Evolutionary conservation across 352 stramenopile genomes (phyloP).

Genomic region (Thraustochytrium sp.): DNA sequence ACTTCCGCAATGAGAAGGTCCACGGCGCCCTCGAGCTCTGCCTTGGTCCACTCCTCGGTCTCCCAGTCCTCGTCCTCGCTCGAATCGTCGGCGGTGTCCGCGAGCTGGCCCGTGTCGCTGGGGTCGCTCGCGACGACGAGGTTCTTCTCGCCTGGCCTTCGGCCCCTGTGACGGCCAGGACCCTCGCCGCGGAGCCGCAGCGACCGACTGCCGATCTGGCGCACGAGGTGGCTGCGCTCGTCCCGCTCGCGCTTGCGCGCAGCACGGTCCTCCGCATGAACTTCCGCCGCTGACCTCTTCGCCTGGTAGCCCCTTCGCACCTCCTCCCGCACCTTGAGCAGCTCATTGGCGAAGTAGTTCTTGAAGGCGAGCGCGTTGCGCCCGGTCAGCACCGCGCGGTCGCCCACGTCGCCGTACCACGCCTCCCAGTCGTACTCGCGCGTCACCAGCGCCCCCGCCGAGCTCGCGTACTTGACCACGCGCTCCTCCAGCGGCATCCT

Average conservation of each 20-base stretch:
- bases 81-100: background rate
- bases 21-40: conserved; percentile 6
- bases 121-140: background rate
- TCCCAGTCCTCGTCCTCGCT: conserved; percentile 37
- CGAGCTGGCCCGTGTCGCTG: background rate
- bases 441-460: background rate
- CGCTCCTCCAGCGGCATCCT: conserved; percentile 14
- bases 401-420: background rate
- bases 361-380: background rate
- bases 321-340: background rate
- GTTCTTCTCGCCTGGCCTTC: background rate
- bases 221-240: background rate
- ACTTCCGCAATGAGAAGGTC: conserved; percentile 7
- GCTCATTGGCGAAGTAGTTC: conserved; percentile 14
- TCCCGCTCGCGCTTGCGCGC: background rate
- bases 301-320: background rate
- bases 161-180: background rate
- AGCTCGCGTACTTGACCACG: conserved; percentile 6
- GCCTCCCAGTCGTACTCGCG: conserved; percentile 7
- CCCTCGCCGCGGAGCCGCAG: background rate
- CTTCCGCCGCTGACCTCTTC: background rate
- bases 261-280: background rate
- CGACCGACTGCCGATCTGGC: background rate
- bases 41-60: background rate
- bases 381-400: background rate